phyloP scores from a whole-genome alignment of 495 filamentous ascomycete genomes.

The Endocarpon pusillum region DNA sequence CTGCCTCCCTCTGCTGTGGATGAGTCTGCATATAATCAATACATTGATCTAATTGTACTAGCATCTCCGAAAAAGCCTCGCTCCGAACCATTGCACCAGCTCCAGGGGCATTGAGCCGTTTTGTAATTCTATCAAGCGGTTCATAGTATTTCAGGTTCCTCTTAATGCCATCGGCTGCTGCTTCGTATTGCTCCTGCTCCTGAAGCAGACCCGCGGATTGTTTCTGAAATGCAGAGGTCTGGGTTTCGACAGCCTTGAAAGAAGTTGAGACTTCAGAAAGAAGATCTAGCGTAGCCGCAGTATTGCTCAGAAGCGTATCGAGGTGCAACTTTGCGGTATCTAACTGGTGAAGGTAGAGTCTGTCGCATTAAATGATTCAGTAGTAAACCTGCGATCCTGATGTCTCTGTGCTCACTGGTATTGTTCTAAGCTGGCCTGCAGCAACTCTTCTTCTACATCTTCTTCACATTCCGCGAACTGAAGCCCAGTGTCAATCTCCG shows the following conservation, averaged over 20 bases:
- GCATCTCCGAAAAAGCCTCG: conserved; percentile 68
- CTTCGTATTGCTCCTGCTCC: conserved; percentile 59
- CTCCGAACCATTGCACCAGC: conserved; percentile 67
- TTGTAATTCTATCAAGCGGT: conserved; percentile 78
- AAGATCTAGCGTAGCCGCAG: conserved; percentile 51
- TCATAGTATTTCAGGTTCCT: conserved; percentile 80
- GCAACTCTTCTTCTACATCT: conserved; percentile 43
- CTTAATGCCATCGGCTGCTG: conserved; percentile 63
- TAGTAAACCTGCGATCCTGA: too few species aligned
- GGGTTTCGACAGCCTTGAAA: conserved; percentile 70
- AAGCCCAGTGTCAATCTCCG: conserved; percentile 30
- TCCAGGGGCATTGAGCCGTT: conserved; percentile 79
- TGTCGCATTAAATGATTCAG: conserved; percentile 13
- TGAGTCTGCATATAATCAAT: conserved; percentile 77
- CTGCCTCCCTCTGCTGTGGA: conserved; percentile 67
- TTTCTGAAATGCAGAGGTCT: conserved; percentile 78
- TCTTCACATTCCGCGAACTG: conserved; percentile 47
- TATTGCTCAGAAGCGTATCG: conserved; percentile 58
- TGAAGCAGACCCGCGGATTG: conserved; percentile 74
- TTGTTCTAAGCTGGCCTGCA: conserved; percentile 68
- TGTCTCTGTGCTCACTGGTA: conserved; percentile 48
- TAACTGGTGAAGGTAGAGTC: conserved; percentile 64
- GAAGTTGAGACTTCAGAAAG: conserved; percentile 62
- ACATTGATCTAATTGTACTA: conserved; percentile 70
- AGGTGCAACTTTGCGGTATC: conserved; percentile 63